phyloP scores from a whole-genome alignment of 805 yeast species.

The Lachancea quebecensis region DNA sequence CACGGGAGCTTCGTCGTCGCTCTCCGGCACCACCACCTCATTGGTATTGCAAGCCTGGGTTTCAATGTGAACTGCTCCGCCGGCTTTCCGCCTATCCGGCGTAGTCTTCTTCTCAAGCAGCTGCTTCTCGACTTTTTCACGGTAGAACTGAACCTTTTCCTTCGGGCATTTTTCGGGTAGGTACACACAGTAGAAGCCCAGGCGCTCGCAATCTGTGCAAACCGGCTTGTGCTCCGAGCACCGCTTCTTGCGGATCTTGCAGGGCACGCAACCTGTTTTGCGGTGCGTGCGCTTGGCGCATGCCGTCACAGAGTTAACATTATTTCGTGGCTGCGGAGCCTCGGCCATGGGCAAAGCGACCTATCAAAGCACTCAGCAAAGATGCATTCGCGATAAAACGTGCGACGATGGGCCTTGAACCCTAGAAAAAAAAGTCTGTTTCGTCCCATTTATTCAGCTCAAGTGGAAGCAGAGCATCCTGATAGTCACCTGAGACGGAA shows the following conservation, averaged over 20 bases:
- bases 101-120: constrained; percentile 19
- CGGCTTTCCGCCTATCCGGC: constrained; percentile 8
- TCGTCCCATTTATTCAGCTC: no score
- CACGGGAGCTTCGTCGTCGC: background rate
- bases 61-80: background rate
- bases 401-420: no score
- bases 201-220: constrained; percentile 60
- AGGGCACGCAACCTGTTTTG: constrained; percentile 59
- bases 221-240: constrained; percentile 68
- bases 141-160: constrained; percentile 22
- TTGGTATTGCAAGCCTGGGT: background rate
- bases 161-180: constrained; percentile 41
- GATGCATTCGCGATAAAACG: no score
- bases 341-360: background rate
- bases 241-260: constrained; percentile 63
- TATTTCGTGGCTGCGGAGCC: background rate
- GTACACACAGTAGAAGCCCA: constrained; percentile 64
- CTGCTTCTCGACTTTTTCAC: constrained; percentile 18
- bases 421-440: no score
- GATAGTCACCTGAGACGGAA: no score
- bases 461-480: no score
- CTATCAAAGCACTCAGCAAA: no score
- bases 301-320: constrained; percentile 1
- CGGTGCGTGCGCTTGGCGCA: constrained; percentile 28
- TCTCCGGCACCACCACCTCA: background rate